Evolutionary conservation across 2,329 filamentous ascomycete genomes (phyloP), one percentile per base, ranked within the genome.

Genomic region (Myotisia sp.): DNA sequence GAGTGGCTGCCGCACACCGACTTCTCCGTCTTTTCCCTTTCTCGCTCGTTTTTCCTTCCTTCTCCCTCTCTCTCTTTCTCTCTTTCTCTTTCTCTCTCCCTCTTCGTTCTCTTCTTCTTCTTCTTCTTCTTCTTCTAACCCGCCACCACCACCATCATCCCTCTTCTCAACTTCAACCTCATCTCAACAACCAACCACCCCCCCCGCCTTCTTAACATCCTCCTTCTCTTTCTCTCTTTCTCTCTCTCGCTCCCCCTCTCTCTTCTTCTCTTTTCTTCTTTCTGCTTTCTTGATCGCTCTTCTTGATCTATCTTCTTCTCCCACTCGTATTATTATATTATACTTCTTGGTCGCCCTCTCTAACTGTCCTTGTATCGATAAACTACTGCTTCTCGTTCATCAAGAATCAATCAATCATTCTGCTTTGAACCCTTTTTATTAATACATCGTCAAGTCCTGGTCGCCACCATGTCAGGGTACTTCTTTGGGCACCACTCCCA

Each of bases 401-500:
- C n/a, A n/a, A n/a, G n/a, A 23, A 6, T 23, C 22, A 23, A n/a
- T 23, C 22, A n/a, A n/a, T n/a, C n/a, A n/a, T n/a, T n/a, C n/a
- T n/a, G n/a, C n/a, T n/a, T n/a, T n/a, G n/a, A n/a, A n/a, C n/a
- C n/a, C n/a, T n/a, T n/a, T n/a, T n/a, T n/a, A n/a, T n/a, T n/a
- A n/a, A n/a, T n/a, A n/a, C n/a, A n/a, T n/a, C n/a, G n/a, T n/a
- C n/a, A n/a, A n/a, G n/a, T n/a, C n/a, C n/a, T n/a, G n/a, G n/a
- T n/a, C n/a, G n/a, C 22, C 21, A 20, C 23, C 10, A 34, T 34
- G 32, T 34, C 27, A 17, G 22, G 27, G 26, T 26, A 42, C 34
- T 41, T 36, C 27, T 23, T 30, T 39, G 26, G 36, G 42, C 37
- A 48, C 43, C 42, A 65, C 64, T 12, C n/a, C 14, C 29, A 17